Evolutionary conservation across 1,139 yeast species (phyloP).

Genomic region (Nakaseomyces sp.): DNA sequence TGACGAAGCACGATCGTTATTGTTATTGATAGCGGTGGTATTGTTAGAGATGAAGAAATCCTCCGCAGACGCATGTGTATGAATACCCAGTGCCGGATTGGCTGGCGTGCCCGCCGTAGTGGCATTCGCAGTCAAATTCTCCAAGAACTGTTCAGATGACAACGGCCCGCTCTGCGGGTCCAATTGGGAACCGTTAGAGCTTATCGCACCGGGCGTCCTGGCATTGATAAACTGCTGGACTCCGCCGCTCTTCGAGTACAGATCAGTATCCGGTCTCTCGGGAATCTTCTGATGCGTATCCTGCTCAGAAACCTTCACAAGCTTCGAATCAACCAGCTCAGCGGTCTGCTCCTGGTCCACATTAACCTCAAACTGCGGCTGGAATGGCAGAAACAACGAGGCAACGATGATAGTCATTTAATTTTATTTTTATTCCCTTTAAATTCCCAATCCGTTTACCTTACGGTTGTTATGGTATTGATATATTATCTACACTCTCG

Average conservation of each 20-base stretch:
- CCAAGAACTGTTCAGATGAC: conserved; percentile 28
- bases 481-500: too few species aligned
- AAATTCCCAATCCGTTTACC: too few species aligned
- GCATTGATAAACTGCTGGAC: too few species aligned
- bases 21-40: conserved; percentile 10
- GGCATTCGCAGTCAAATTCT: conserved; percentile 28
- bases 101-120: conserved; percentile 16
- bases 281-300: not conserved
- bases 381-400: conserved; percentile 29
- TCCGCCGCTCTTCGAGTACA: not conserved
- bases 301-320: conserved; percentile 11
- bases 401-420: conserved; percentile 31
- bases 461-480: not conserved
- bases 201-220: conserved; percentile 4
- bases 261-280: not conserved
- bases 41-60: conserved; percentile 20
- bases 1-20: conserved; percentile 9
- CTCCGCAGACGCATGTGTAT: conserved; percentile 21
- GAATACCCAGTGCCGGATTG: not conserved
- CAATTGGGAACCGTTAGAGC: conserved; percentile 6
- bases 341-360: conserved; percentile 20
- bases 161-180: conserved; percentile 12
- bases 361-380: conserved; percentile 30
- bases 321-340: conserved; percentile 21
- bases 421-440: too few species aligned